These are phyloP conservation scores for Alternaria arbusti DNA, from an alignment of 2,329 filamentous ascomycete genomes.

Conservation along the genomic window DNA sequence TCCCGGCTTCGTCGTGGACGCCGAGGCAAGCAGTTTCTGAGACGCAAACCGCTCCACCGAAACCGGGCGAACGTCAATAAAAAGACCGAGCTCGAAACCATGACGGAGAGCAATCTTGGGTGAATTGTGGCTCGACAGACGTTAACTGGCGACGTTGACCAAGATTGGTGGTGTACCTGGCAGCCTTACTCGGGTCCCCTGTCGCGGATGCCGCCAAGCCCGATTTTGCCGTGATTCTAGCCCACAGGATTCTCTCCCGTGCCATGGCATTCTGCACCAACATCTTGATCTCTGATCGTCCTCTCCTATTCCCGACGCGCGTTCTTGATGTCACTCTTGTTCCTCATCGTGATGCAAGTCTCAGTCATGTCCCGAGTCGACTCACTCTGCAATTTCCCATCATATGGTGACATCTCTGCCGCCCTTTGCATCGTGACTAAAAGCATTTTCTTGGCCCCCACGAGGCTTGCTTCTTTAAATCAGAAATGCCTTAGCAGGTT, in stretches of 20 bases:
- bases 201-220: slow-evolving; percentile 1
- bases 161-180: background rate
- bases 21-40: background rate
- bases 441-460: background rate
- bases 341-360: background rate
- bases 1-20: background rate
- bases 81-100: background rate
- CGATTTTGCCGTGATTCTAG: background rate
- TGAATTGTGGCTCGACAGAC: background rate
- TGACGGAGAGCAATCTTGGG: slow-evolving; percentile 1
- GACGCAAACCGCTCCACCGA: background rate
- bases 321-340: background rate
- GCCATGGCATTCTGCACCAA: background rate
- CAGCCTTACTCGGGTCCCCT: background rate
- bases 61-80: background rate
- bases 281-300: background rate
- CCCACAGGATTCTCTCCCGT: background rate
- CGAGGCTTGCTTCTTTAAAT: background rate
- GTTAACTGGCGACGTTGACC: background rate
- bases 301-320: background rate
- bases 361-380: background rate
- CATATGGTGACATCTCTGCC: background rate
- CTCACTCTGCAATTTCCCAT: background rate
- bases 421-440: background rate
- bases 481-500: background rate